Base-by-base conservation (phyloP, 2,329 filamentous ascomycete genomes). In the Bipolaris victoriae region DNA sequence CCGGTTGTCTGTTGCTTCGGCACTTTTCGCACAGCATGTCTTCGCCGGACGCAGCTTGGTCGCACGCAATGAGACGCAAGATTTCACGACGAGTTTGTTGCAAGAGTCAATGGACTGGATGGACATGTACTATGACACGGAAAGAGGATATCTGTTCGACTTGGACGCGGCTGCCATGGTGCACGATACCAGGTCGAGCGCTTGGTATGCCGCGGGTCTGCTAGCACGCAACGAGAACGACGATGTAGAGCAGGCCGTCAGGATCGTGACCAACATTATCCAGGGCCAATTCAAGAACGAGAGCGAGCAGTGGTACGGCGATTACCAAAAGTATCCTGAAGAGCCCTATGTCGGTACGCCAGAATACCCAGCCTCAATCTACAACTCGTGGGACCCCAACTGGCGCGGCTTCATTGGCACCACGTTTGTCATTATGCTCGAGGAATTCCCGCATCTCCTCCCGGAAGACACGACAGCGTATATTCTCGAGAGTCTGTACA, bases 321-420 rank as follows among this genome's bases (percentile, higher is more conserved):
- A 81, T 51, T 87, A 86, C 61, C 82, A 84, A 43, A 75, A 79
- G 26, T 78, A 83, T 40, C 83, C 83, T 0, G 84, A 88, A 62
- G 82, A 88, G 68, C 86, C 86, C 0, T 80, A 79, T 2, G 81
- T 88, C 4, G 85, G 84, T 16, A 81, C 78, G 2, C 51, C 73
- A 1, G 71, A 76, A 15, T 88, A 88, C 60, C 78, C 79, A 1
- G 70, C 79, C 0, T 66, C 71, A 3, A 84, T 84, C 33, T 86
- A 87, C 66, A 79, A 81, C 53, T 80, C 81, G 0, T 88, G 84
- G 83, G 86, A 88, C 62, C 85, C 85, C 1, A 88, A 88, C 59
- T 88, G 86, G 86, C 78, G 86, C 48, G 86, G 85, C 0, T 88
- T 88, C 55, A 79, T 88, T 33, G 84, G 84, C 11, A 86, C 84